Evolutionary conservation across 192 early-diverging fungal species (phyloP), one percentile per base, ranked within the genome.

Genomic region (Radiomyces spectabilis): DNA sequence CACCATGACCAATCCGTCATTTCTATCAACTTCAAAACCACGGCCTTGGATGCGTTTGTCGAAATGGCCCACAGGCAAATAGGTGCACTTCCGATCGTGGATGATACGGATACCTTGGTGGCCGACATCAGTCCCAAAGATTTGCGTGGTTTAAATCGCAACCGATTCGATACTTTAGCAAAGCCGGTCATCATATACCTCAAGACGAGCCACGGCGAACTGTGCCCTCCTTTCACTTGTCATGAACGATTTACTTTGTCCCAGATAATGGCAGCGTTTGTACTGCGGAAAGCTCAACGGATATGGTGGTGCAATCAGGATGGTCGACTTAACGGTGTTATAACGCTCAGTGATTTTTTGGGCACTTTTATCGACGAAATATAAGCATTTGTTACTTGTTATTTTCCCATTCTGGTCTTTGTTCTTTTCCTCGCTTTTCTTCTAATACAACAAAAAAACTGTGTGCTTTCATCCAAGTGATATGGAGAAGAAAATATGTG

Each of bases 91-190:
- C 79, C 83, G 18, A 69, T 92, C 44, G 71, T 85, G 40, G 76
- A 80, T 38, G 73, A 76, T 39, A 56, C 80, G 41, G 79, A 75
- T 16, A 54, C 47, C 4, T 45, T 92, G 8, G 77, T 85, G 2
- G 81, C 77, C 32, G 86, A 85, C 59, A 66, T 92, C 26, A 84
- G 81, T 9, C 83, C 85, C 2, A 75, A 75, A 9, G 89, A 92
- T 71, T 59, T 92, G 29, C 62, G 87, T n/a, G 87, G 87, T 12
- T 53, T 92, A 16, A 87, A 80, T 42, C 53, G 68, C 19, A 66
- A 68, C 16, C 66, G 79, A 22, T 62, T 87, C 29, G 65, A 71
- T 25, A 61, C 72, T n/a, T 66, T 92, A 41, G 60, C 68, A 9
- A 69, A 74, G 49, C 83, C 83, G 2, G 81, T 89, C 0, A 67